Evolutionary conservation across 2,329 filamentous ascomycete species (phyloP).

Genomic region (Fusarium sublunatum): DNA sequence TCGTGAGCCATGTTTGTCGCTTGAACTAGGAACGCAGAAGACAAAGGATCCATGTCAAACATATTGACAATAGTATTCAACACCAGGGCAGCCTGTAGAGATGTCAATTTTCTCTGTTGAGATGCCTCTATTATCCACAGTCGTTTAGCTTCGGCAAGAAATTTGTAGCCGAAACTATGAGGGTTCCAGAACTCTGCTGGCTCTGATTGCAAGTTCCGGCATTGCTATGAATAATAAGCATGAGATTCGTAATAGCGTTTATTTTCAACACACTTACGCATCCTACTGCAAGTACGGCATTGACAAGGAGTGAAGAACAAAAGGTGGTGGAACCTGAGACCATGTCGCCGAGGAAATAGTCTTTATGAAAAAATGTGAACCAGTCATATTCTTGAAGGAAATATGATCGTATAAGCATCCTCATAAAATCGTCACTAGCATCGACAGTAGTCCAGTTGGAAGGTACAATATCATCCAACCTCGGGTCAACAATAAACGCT

Average conservation of each 20-base stretch:
- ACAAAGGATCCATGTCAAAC: conserved; percentile 13
- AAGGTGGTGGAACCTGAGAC: not conserved
- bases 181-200: conserved; percentile 24
- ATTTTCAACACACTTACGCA: not conserved
- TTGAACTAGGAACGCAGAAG: not conserved
- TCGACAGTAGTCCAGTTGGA: conserved; percentile 11
- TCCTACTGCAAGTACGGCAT: conserved; percentile 17
- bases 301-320: conserved; percentile 14
- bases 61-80: conserved; percentile 15
- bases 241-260: not conserved
- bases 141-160: conserved; percentile 15
- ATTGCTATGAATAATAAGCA: conserved; percentile 8
- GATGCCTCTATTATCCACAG: conserved; percentile 5
- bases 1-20: conserved; percentile 5
- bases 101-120: conserved; percentile 3
- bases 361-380: conserved; percentile 21
- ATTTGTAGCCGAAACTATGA: not conserved
- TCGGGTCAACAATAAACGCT: conserved; percentile 5
- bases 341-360: conserved; percentile 25
- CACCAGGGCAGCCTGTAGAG: not conserved
- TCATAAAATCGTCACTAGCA: not conserved
- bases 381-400: conserved; percentile 19
- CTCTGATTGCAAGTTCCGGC: not conserved
- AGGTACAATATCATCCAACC: not conserved
- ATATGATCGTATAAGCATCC: not conserved